Percentiles rank a stretch among this genome's conserved stretches.
phyloP scores from a whole-genome alignment of 352 stramenopile genomes.

The Globisporangium mamillatum region DNA sequence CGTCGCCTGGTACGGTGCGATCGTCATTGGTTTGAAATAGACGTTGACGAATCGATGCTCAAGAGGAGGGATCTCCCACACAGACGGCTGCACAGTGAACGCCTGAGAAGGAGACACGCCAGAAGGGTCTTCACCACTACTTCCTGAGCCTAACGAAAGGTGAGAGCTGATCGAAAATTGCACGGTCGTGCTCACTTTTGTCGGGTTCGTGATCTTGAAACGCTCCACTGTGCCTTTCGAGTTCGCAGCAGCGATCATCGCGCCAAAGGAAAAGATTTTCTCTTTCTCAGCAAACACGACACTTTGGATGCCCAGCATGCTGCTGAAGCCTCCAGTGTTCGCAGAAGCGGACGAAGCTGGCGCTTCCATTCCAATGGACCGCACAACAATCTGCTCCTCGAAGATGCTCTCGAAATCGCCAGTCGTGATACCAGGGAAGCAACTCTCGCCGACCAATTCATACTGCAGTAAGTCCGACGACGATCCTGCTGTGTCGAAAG shows the following conservation, averaged over 20 bases:
- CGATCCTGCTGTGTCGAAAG: conserved; percentile 23
- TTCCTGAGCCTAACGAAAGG: not conserved
- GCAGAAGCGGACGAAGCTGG: conserved; percentile 2
- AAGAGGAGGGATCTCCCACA: conserved; percentile 92
- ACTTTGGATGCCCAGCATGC: conserved; percentile 38
- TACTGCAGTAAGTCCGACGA: conserved; percentile 55
- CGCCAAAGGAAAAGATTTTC: conserved; percentile 86
- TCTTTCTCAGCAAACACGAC: conserved; percentile 86
- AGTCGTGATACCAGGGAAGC: conserved; percentile 90
- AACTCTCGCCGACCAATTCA: conserved; percentile 91
- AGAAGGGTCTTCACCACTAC: not conserved
- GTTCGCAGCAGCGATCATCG: conserved; percentile 61
- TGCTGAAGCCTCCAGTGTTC: not conserved
- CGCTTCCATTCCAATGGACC: conserved; percentile 49
- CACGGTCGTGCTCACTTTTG: conserved; percentile 90
- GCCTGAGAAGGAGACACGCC: conserved; percentile 15
- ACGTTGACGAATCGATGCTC: conserved; percentile 94
- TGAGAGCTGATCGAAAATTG: conserved; percentile 68
- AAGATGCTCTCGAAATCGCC: conserved; percentile 91
- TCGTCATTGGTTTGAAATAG: conserved; percentile 90
- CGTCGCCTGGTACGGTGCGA: conserved; percentile 72
- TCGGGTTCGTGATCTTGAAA: conserved; percentile 95
- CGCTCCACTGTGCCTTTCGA: conserved; percentile 85
- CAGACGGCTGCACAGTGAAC: conserved; percentile 89
- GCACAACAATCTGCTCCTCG: conserved; percentile 93